These are phyloP conservation scores for Astraeus odoratus DNA, from an alignment of 768 basidiomycete genomes.

Conservation along the genomic window DNA sequence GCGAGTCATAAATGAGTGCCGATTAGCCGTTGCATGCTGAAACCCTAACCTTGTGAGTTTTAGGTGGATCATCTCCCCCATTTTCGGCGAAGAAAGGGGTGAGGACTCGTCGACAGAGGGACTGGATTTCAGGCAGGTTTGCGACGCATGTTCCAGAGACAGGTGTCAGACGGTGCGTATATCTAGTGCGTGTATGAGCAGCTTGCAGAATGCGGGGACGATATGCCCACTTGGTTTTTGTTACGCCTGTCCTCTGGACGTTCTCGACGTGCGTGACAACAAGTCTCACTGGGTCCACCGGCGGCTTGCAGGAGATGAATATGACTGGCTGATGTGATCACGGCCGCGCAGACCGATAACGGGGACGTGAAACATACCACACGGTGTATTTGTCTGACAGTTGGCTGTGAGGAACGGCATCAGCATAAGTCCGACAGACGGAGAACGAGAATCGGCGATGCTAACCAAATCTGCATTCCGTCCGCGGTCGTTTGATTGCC, in stretches of 20 bases:
- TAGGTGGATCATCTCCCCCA: conserved; percentile 20
- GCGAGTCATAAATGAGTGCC: neutral
- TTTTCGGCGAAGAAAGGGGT: conserved; percentile 44
- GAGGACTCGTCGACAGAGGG: conserved; percentile 51
- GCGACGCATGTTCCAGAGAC: conserved; percentile 62
- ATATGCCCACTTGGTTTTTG: conserved; percentile 51
- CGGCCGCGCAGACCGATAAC: neutral
- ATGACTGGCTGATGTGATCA: conserved; percentile 40
- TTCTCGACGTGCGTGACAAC: conserved; percentile 57
- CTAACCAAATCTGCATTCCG: conserved; percentile 60
- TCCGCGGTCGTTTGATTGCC: conserved; percentile 59
- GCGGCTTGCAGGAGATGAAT: conserved; percentile 74
- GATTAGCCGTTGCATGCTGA: neutral
- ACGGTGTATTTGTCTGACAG: conserved; percentile 74
- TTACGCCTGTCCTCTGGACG: conserved; percentile 54
- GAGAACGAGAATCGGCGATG: conserved; percentile 1
- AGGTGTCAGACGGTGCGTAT: conserved; percentile 65
- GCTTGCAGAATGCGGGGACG: neutral
- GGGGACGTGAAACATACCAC: conserved; percentile 37
- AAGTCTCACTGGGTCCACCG: conserved; percentile 69
- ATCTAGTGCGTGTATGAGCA: conserved; percentile 34
- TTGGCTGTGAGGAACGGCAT: conserved; percentile 40
- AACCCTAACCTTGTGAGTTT: conserved; percentile 40
- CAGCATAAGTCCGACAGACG: conserved; percentile 1
- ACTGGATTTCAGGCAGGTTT: conserved; percentile 61